Evolutionary conservation across 177 flowering plant species (phyloP).

Genomic region (Telopea speciosissima): DNA sequence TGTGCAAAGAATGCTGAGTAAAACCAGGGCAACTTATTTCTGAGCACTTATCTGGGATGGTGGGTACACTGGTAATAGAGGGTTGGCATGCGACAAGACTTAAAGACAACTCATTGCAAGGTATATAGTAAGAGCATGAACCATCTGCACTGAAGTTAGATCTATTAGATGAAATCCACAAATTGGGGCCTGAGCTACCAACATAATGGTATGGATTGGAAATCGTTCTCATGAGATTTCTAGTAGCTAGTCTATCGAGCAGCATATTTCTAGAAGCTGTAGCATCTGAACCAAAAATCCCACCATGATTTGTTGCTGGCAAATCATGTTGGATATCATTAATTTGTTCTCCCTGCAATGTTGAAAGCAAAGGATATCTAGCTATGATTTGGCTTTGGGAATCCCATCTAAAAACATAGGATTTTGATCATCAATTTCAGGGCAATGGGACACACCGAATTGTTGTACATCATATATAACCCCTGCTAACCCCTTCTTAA

Average conservation of each 20-base stretch:
- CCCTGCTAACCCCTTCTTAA: background rate
- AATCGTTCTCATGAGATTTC: slow-evolving; percentile 16
- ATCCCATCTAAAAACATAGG: slow-evolving; percentile 21
- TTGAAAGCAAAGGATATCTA: slow-evolving; percentile 28
- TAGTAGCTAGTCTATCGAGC: slow-evolving; percentile 6
- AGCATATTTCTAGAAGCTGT: slow-evolving; percentile 14
- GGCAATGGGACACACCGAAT: background rate
- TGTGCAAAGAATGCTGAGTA: slow-evolving; percentile 24
- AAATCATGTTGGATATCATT: slow-evolving; percentile 11
- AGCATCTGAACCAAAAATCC: slow-evolving; percentile 15
- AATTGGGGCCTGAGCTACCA: slow-evolving; percentile 22
- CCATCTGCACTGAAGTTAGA: slow-evolving; percentile 15
- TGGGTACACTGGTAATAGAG: slow-evolving; percentile 21
- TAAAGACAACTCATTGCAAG: slow-evolving; percentile 51
- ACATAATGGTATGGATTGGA: slow-evolving; percentile 21
- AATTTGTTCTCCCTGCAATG: slow-evolving; percentile 25
- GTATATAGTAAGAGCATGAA: slow-evolving; percentile 25
- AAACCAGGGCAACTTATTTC: slow-evolving; percentile 36
- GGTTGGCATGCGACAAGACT: slow-evolving; percentile 58
- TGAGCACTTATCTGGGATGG: slow-evolving; percentile 45
- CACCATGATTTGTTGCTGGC: slow-evolving; percentile 14
- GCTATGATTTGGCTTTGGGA: slow-evolving; percentile 27
- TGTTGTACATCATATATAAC: background rate
- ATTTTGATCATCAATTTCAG: slow-evolving; percentile 17
- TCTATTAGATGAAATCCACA: slow-evolving; percentile 31